Conservation (phyloP, 2,329 filamentous ascomycete species). For the Nothophaeocryptopus gaeumannii region DNA sequence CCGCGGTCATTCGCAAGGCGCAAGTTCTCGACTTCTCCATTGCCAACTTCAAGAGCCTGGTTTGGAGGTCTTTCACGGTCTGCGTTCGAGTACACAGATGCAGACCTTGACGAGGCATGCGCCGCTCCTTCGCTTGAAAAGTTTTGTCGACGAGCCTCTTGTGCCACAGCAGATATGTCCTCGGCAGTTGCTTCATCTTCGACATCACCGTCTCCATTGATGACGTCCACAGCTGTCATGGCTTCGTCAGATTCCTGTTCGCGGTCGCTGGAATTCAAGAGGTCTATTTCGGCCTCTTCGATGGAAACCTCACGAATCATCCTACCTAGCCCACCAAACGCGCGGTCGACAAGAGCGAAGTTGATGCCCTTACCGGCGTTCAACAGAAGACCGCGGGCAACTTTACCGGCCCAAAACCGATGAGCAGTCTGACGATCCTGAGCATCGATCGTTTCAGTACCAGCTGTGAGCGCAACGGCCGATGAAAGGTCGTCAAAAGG, state of each 20-base stretch:
- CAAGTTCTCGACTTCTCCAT: conserved; percentile 22
- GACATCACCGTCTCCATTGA: conserved; percentile 13
- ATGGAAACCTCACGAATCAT: conserved; percentile 24
- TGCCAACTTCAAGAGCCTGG: conserved; percentile 4
- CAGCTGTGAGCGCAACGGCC: conserved; percentile 29
- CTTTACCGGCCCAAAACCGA: conserved; percentile 58
- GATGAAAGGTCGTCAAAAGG: conserved; percentile 52
- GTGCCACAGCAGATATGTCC: conserved; percentile 16
- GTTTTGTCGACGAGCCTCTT: conserved; percentile 7
- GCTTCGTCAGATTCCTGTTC: conserved; percentile 17
- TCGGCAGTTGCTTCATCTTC: conserved; percentile 21
- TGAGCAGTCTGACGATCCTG: conserved; percentile 47
- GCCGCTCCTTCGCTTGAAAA: neutral
- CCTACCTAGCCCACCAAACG: conserved; percentile 59
- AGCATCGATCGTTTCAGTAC: conserved; percentile 26
- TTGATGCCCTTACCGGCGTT: conserved; percentile 55
- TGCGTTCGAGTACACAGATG: too few relatives aligned
- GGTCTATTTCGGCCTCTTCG: conserved; percentile 21
- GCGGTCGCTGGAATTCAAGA: conserved; percentile 12
- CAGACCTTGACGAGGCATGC: too few relatives aligned
- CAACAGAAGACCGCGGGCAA: conserved; percentile 61
- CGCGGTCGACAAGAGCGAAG: conserved; percentile 57
- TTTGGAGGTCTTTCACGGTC: neutral
- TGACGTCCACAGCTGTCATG: conserved; percentile 21
- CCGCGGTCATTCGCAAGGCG: conserved; percentile 16